Evolutionary conservation across 345 rosid genomes (phyloP).

Genomic region (Eucalyptus cloeziana): DNA sequence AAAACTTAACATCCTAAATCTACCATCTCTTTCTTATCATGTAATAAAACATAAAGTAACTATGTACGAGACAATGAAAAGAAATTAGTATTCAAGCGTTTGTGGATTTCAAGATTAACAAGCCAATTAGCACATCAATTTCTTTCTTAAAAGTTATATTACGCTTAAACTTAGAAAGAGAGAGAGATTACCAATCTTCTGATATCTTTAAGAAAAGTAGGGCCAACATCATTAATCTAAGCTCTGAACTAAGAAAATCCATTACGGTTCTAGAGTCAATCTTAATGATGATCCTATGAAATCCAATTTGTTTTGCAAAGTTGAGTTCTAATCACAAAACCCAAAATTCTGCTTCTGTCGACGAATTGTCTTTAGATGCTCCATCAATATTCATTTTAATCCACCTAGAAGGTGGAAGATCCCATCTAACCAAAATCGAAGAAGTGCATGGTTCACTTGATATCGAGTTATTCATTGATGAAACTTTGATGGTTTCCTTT

Average conservation of each 20-base stretch:
- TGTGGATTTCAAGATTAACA: not conserved
- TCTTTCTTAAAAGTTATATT: no score
- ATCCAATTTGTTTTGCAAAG: not conserved
- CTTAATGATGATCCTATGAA: not conserved
- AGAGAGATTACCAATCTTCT: no score
- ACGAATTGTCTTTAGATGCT: no score
- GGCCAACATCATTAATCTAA: no score
- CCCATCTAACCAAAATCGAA: no score
- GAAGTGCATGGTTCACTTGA: not conserved
- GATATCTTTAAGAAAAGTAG: not conserved
- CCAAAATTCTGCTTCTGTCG: not conserved
- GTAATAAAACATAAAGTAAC: no score
- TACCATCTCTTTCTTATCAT: no score
- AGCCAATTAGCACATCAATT: rapidly evolving
- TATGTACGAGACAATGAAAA: rapidly evolving
- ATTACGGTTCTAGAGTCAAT: no score
- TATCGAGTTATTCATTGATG: rapidly evolving
- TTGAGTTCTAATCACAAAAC: not conserved
- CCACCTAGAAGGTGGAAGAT: not conserved
- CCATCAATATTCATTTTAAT: no score
- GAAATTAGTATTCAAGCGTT: not conserved
- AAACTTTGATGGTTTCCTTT: no score
- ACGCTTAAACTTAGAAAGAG: not conserved
- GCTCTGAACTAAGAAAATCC: not conserved
- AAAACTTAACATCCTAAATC: no score